Evolutionary conservation across 192 early-diverging fungal species (phyloP), one percentile per base, ranked within the genome.

Genomic region (Haplosporangium gracile): DNA sequence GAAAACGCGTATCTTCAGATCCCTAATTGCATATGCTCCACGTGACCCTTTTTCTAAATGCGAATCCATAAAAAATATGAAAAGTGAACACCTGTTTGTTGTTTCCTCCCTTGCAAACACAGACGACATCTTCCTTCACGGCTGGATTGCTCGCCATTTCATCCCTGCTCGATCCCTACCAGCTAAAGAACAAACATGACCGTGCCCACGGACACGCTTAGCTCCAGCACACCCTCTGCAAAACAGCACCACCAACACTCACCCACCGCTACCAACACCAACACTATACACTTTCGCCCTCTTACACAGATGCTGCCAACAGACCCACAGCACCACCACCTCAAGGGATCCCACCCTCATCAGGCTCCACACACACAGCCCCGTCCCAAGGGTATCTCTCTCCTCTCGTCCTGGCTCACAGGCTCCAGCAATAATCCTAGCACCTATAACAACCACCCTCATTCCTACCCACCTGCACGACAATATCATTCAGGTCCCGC

Each of bases 361-460:
- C 72, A 47, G 26, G 10, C 49, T 9, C 26, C 20, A 34, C 18
- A 40, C 45, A 24, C 79, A n/a, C 51, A 29, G 2, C 80, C 73
- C 49, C 39, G 76, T 55, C 60, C 76, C 32, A 76, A 65, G 29
- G 42, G 71, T 34, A 74, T 15, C 26, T 82, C 81, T 11, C 80
- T 82, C 60, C 76, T 83, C 63, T 78, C 82, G 4, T 75, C 82
- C 43, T 83, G 82, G 82, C 72, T 83, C 26, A 55, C 76, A 49
- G 51, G 45, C 36, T 57, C 18, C 20, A 80, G 32, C 63, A 63
- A 3, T 39, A 15, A 10, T 43, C 39, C 40, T 36, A 43, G 49
- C 57, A 36, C 26, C 70, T 36, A 45, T 57, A 65, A 38, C 39
- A 49, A 36, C 72, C 47, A 42, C 29, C 26, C 10, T 22, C 43